Evolutionary conservation across 306 rosid species (phyloP), one percentile per base, ranked within the genome.

Genomic region (Prunus davidiana): DNA sequence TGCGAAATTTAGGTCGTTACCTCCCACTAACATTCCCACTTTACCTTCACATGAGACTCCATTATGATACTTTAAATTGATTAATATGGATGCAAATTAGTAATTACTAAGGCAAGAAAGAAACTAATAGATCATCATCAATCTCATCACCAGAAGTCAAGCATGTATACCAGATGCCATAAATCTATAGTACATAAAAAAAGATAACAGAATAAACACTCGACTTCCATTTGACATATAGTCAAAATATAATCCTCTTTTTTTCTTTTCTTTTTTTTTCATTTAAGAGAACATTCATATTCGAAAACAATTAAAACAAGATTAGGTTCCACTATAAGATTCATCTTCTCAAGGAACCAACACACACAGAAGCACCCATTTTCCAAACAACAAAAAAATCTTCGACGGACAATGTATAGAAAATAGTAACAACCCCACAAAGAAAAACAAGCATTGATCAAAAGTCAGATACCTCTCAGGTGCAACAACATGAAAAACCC

Each of bases 361-460:
- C 56, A 64, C 50, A 62, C 75, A 69, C 19, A 45, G 13, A 3
- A 57, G n/a, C 52, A 46, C 60, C 20, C 28, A 71, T 66, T 66
- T 34, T 27, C 43, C 69, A 57, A 19, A 68, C 45, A 66, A 18
- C 3, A 20, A 43, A 3, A 25, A 55, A 41, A 64, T 52, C 18
- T 55, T 46, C 4, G 52, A 67, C 63, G 2, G 8, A 62, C 18
- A 30, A 65, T 18, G 11, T 34, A 22, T 30, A 54, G 11, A 30
- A 45, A 16, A 28, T 18, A 43, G 32, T 27, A 38, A 24, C 55
- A 56, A 43, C 8, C 34, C 25, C 38, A 51, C 55, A 25, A 27
- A 68, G n/a, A 22, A 30, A 46, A 56, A 55, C 19, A 61, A 8
- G 58, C 61, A 69, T 54, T 52, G 19, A 79, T 69, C 73, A 28